Percentiles rank a stretch among this genome's conserved stretches.
These are phyloP conservation scores for Carex littledalei DNA, from an alignment of 176 grass and related monocot genomes.

Conservation along the genomic window DNA sequence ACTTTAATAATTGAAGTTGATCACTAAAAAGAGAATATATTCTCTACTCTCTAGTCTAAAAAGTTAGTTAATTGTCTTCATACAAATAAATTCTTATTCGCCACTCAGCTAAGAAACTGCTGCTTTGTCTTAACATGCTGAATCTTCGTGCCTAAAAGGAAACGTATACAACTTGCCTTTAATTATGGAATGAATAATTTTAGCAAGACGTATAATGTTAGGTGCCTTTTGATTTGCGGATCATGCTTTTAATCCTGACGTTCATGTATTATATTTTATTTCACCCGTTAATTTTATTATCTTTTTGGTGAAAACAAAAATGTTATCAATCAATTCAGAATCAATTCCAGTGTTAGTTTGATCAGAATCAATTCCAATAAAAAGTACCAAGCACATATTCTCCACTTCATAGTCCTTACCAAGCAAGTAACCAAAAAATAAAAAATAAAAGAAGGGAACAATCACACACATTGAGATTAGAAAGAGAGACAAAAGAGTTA, in stretches of 20 bases:
- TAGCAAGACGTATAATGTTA: neutral
- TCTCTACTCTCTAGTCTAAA: neutral
- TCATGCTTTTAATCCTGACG: neutral
- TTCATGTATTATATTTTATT: neutral
- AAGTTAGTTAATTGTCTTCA: neutral
- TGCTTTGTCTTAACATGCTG: neutral
- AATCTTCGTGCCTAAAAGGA: neutral
- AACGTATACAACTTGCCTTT: neutral
- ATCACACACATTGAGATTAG: neutral
- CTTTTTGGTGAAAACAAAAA: neutral
- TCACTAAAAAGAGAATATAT: slow-evolving; percentile 1
- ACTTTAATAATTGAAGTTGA: neutral
- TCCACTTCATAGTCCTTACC: slow-evolving; percentile 13
- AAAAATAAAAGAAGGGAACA: slow-evolving; percentile 13
- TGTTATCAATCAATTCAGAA: neutral
- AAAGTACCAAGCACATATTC: slow-evolving; percentile 7
- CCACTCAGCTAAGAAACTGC: neutral
- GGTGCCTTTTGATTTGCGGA: neutral
- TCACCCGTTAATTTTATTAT: neutral
- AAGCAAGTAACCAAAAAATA: neutral
- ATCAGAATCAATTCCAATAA: slow-evolving; percentile 17
- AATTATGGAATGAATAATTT: neutral
- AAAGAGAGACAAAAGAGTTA: neutral
- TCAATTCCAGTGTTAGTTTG: neutral
- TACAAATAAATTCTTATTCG: slow-evolving; percentile 10